Evolutionary conservation across 2,329 filamentous ascomycete species (phyloP), one percentile per base, ranked within the genome.

Genomic region (Annulohypoxylon truncatum): DNA sequence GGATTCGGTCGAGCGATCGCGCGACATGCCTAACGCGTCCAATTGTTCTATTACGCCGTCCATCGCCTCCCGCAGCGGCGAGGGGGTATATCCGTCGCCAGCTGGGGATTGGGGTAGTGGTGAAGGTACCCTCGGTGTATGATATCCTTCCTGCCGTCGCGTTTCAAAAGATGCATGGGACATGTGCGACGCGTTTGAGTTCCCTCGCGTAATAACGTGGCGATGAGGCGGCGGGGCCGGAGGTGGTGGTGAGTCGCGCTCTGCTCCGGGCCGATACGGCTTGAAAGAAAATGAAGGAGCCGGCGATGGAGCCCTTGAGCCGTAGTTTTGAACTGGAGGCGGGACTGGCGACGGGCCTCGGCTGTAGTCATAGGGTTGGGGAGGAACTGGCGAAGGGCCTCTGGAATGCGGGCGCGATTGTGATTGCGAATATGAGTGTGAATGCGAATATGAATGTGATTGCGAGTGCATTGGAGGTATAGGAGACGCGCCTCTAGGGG

Each of bases 31-130:
- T 83, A 99, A 92, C 65, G 94, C 94, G 75, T 97, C 91, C 44
- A 99, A 80, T 60, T 96, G 96, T 70, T 96, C 93, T 89, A 98
- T 97, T 3, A 99, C 94, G 78, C 96, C 95, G 75, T 98, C 95
- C 94, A 99, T 99, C 0, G 96, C 96, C 77, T 94, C 93, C 64
- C 96, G 87, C 2, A 99, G 82, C 0, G 96, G 96, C 2, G 96
- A 98, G 0, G 96, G 96, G 0, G 96, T 99, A 77, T 92, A 82
- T 1, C 89, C 89, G 46, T 85, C 87, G 38, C 83, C 82, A 47
- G 84, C 87, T 1, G 92, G 89, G 4, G 93, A 94, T 3, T 88
- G 88, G 2, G 90, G 90, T 33, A 82, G 84, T 0, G 91, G 90
- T 1, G 92, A 92, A 5, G 83, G 83, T 68, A 78, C 84, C 66